Percentiles rank a stretch among this genome's conserved stretches.
These are phyloP conservation scores for Botryosphaeria dothidea DNA, from an alignment of 2,329 filamentous ascomycete genomes.

Conservation along the genomic window DNA sequence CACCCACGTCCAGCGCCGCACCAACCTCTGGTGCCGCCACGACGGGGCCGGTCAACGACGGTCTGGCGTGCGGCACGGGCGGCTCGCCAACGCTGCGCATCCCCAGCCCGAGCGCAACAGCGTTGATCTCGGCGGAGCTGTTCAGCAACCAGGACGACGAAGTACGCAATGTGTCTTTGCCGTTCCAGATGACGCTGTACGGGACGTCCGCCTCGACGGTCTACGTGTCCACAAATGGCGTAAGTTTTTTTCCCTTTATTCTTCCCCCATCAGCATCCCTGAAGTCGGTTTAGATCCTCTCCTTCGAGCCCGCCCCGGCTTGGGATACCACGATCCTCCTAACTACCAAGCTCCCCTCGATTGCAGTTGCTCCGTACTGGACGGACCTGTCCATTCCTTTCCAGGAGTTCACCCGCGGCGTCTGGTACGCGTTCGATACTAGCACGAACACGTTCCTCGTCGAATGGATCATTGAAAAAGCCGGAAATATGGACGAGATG, in stretches of 20 bases:
- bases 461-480: not conserved
- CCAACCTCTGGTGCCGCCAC: not conserved
- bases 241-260: not conserved
- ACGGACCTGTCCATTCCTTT: not conserved
- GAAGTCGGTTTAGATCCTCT: not conserved
- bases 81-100: not conserved
- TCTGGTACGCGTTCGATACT: not conserved
- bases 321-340: not conserved
- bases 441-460: not conserved
- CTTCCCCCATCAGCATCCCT: not conserved
- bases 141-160: not conserved
- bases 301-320: not conserved
- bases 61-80: not conserved
- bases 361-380: not conserved
- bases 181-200: not conserved
- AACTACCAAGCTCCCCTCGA: not conserved
- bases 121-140: not conserved
- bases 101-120: not conserved
- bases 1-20: not conserved
- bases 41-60: not conserved
- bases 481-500: not conserved
- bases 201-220: not conserved
- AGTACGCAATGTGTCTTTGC: not conserved
- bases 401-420: not conserved
- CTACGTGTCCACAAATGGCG: not conserved